phyloP scores from a whole-genome alignment of 1,139 yeast genomes.

The Suhomyces atakaporum region DNA sequence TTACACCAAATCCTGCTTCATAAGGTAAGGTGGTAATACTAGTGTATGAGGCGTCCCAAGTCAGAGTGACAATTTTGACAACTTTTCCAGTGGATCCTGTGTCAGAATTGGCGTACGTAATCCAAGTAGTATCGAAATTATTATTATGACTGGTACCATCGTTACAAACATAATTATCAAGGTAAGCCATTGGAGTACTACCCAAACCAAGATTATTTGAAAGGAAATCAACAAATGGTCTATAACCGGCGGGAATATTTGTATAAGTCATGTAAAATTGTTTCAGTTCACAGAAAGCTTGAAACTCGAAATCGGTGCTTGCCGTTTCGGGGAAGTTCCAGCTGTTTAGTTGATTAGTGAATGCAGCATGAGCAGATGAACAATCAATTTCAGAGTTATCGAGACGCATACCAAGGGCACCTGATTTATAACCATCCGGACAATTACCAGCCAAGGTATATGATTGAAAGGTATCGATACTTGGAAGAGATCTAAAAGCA shows the following conservation, averaged over 20 bases:
- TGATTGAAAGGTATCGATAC: conserved; percentile 18
- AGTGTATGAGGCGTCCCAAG: conserved; percentile 16
- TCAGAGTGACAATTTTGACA: conserved; percentile 23
- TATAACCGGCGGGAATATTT: conserved; percentile 33
- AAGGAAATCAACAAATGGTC: conserved; percentile 28
- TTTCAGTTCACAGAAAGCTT: background rate
- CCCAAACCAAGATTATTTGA: conserved; percentile 11
- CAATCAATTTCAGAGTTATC: conserved; percentile 24
- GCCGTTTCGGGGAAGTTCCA: conserved; percentile 24
- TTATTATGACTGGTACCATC: conserved; percentile 5
- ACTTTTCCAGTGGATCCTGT: conserved; percentile 25
- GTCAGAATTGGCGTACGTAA: conserved; percentile 13
- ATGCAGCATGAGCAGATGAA: conserved; percentile 20
- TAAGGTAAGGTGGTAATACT: conserved; percentile 9
- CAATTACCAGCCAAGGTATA: conserved; percentile 25
- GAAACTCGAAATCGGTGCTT: conserved; percentile 4
- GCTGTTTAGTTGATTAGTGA: conserved; percentile 25
- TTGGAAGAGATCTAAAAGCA: conserved; percentile 13
- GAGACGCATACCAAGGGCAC: conserved; percentile 25
- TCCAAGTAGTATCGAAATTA: conserved; percentile 9
- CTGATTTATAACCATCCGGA: conserved; percentile 26
- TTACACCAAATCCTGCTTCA: conserved; percentile 14
- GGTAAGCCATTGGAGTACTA: conserved; percentile 11
- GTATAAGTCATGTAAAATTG: conserved; percentile 20
- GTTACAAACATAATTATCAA: conserved; percentile 20